phyloP scores from a whole-genome alignment of 148 eudicot species.

The Rhododendron griersonianum region DNA sequence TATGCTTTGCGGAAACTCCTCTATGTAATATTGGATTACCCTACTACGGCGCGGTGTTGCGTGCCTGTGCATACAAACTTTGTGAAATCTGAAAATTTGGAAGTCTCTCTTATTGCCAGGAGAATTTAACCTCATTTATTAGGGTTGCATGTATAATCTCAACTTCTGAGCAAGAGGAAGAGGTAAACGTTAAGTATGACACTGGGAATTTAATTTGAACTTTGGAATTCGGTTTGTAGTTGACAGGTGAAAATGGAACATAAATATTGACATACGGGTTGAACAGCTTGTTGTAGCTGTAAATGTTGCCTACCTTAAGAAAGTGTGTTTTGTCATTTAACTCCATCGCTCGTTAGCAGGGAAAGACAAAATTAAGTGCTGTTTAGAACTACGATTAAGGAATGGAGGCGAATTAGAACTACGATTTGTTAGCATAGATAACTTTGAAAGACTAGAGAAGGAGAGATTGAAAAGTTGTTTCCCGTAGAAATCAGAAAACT shows the following conservation, averaged over 20 bases:
- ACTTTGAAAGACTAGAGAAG: not conserved
- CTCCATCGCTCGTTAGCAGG: not conserved
- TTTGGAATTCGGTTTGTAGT: not conserved
- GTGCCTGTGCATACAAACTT: not conserved
- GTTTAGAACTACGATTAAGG: not conserved
- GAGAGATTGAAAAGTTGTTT: not conserved
- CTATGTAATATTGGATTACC: not conserved
- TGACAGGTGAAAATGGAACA: not conserved
- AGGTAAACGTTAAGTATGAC: not conserved
- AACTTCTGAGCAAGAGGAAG: not conserved
- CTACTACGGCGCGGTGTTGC: not conserved
- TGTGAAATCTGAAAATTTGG: not conserved
- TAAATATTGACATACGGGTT: not conserved
- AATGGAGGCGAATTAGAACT: not conserved
- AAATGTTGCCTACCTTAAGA: not conserved
- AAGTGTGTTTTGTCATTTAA: not conserved
- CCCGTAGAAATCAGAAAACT: not conserved
- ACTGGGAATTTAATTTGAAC: not conserved
- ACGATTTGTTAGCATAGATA: not conserved
- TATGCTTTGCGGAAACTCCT: not conserved
- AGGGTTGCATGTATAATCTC: not conserved
- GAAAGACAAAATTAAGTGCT: not conserved
- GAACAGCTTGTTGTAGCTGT: not conserved
- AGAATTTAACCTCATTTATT: not conserved
- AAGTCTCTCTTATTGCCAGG: not conserved